Evolutionary conservation across 2,329 filamentous ascomycete genomes (phyloP).

Genomic region (Amesomyces nigricolor): DNA sequence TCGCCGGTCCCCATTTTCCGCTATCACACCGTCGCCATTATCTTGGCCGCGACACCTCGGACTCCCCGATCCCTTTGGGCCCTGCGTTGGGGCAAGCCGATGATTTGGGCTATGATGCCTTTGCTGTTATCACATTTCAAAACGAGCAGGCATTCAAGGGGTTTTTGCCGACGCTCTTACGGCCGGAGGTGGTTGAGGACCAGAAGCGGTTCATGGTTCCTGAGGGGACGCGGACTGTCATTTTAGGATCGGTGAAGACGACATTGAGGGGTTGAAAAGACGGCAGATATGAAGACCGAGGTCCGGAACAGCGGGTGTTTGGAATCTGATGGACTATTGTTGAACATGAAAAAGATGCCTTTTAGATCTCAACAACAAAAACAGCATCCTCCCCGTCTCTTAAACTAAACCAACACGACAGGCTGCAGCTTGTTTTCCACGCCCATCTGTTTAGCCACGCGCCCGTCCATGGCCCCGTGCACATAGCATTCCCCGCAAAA

Average conservation of each 20-base stretch:
- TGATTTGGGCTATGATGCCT: background rate
- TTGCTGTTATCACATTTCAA: background rate
- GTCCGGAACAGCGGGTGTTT: no score
- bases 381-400: no score
- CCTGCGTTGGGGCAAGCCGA: background rate
- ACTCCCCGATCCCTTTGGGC: no score
- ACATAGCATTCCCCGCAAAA: conserved; percentile 15
- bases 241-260: background rate
- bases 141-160: background rate
- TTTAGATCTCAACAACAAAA: no score
- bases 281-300: no score
- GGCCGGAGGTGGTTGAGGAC: background rate
- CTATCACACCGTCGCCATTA: conserved; percentile 1
- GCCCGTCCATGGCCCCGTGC: conserved; percentile 12
- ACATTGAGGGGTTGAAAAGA: no score
- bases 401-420: no score
- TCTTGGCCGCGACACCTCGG: background rate
- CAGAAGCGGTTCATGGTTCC: background rate
- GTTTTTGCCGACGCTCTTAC: background rate
- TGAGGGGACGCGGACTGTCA: background rate
- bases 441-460: no score
- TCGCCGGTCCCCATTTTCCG: background rate
- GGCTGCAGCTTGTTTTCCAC: no score
- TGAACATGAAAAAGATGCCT: no score
- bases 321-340: no score